These are phyloP conservation scores for Myxozyma kluyveri DNA, from an alignment of 805 yeast genomes.

Conservation along the genomic window DNA sequence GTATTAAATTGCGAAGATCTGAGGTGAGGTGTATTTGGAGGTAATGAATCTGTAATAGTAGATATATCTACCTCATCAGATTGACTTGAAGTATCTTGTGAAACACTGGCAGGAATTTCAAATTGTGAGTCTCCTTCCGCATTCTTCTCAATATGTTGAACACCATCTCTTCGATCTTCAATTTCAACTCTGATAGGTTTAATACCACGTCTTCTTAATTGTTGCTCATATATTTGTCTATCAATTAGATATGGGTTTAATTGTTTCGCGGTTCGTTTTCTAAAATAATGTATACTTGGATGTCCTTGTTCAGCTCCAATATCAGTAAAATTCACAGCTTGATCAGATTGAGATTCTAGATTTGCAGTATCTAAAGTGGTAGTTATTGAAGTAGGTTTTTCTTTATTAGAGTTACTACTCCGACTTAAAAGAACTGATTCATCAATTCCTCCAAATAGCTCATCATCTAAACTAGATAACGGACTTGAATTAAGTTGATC, in stretches of 20 bases:
- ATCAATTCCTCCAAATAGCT: too few species aligned
- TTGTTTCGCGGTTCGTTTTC: conserved; percentile 31
- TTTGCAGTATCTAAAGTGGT: background rate
- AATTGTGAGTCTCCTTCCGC: conserved; percentile 13
- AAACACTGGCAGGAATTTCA: conserved; percentile 11
- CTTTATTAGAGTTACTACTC: too few species aligned
- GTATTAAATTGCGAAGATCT: background rate
- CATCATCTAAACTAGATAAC: too few species aligned
- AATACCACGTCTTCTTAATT: conserved; percentile 27
- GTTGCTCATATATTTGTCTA: conserved; percentile 28
- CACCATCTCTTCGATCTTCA: conserved; percentile 11
- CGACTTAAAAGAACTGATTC: too few species aligned
- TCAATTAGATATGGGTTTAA: conserved; percentile 31
- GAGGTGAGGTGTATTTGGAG: background rate
- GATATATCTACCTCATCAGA: background rate
- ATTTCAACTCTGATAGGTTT: conserved; percentile 25
- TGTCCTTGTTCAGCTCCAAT: too few species aligned
- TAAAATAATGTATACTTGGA: conserved; percentile 14
- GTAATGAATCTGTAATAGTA: background rate
- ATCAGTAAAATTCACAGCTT: too few species aligned
- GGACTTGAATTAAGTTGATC: too few species aligned
- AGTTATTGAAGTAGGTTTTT: too few species aligned
- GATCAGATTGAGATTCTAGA: background rate
- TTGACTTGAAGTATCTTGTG: background rate
- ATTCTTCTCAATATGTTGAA: background rate